These are phyloP conservation scores for Lipomyces yarrowii DNA, from an alignment of 1,139 yeast species.

Conservation along the genomic window DNA sequence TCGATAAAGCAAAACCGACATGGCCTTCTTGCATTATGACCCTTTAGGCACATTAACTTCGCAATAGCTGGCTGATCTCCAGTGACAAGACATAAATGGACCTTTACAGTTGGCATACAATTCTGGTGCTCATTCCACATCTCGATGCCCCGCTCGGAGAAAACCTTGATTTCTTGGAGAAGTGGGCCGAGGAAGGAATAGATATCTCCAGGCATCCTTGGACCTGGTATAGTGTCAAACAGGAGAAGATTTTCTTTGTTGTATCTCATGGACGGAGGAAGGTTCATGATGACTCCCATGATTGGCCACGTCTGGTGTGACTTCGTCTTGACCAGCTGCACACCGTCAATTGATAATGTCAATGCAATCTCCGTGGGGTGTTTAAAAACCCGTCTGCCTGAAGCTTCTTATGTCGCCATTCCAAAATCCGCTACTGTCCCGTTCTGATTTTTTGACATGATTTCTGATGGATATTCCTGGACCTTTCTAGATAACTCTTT, in stretches of 20 bases:
- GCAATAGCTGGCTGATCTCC: conserved; percentile 2
- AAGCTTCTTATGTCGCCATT: conserved; percentile 4
- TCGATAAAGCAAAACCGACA: too few relatives aligned
- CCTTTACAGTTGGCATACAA: not conserved
- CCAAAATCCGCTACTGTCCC: conserved; percentile 1
- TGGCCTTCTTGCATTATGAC: conserved; percentile 2
- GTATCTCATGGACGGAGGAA: conserved; percentile 2
- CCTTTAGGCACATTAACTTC: not conserved
- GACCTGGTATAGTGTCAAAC: conserved; percentile 2
- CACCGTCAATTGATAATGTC: conserved; percentile 3
- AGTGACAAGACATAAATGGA: not conserved
- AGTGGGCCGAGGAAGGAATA: conserved; percentile 3
- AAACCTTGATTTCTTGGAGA: not conserved
- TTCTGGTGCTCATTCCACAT: conserved; percentile 1
- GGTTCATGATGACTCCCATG: conserved; percentile 1
- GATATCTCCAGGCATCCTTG: conserved; percentile 4
- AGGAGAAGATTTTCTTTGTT: not conserved
- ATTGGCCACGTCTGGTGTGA: conserved; percentile 5
- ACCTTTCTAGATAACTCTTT: not conserved
- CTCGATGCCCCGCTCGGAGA: conserved; percentile 1
- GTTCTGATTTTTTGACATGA: conserved; percentile 1
- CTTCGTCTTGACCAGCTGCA: conserved; percentile 3
- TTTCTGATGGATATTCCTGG: conserved; percentile 5
- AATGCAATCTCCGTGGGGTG: conserved; percentile 4
- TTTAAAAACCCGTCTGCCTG: conserved; percentile 4